These are phyloP conservation scores for Conticribra weissflogii DNA, from an alignment of 108 stramenopile genomes.

Conservation along the genomic window DNA sequence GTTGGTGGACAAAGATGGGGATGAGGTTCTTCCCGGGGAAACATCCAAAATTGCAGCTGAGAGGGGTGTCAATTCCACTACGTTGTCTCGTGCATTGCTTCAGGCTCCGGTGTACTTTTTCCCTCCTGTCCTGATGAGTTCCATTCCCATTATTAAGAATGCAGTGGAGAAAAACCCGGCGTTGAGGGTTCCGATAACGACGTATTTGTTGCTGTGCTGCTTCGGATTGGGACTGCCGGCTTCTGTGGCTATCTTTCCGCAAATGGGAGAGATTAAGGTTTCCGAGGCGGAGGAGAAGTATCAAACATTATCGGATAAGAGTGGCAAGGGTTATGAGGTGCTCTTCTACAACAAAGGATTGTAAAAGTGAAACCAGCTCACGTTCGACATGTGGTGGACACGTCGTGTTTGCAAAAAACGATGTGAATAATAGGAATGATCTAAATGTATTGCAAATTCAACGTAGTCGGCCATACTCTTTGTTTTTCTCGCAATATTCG, in stretches of 20 bases:
- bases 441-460: too few species aligned
- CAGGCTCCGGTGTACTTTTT: constrained; percentile 88
- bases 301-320: constrained; percentile 24
- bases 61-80: constrained; percentile 80
- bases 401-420: too few species aligned
- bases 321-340: constrained; percentile 55
- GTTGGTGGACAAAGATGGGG: constrained; percentile 53
- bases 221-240: constrained; percentile 88
- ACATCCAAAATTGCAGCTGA: constrained; percentile 70
- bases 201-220: constrained; percentile 68
- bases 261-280: constrained; percentile 67
- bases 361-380: too few species aligned
- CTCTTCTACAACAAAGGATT: constrained; percentile 83
- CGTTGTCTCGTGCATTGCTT: constrained; percentile 72
- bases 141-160: constrained; percentile 44
- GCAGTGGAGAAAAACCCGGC: constrained; percentile 48
- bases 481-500: too few species aligned
- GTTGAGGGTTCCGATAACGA: constrained; percentile 78
- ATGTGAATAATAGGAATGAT: too few species aligned
- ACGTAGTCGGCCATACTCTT: too few species aligned
- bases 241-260: constrained; percentile 87
- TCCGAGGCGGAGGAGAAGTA: constrained; percentile 75
- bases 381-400: too few species aligned
- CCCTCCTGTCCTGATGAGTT: constrained; percentile 67
- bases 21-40: constrained; percentile 50